Percentiles rank a stretch among this genome's conserved stretches.
Evolutionary conservation across 768 basidiomycete species (phyloP).

Genomic region (Macrolepiota fuliginosa): DNA sequence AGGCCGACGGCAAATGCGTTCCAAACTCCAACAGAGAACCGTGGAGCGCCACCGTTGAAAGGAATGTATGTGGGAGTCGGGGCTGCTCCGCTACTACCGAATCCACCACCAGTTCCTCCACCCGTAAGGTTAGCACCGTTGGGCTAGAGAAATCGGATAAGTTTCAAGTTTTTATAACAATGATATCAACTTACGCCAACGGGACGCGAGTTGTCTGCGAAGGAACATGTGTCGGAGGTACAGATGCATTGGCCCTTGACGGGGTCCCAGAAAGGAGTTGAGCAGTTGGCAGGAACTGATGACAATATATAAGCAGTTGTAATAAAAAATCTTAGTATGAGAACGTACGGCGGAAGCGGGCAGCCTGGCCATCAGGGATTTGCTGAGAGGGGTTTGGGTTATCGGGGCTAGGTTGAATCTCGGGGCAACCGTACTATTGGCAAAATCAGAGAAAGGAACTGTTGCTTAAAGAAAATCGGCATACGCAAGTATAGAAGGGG

Average conservation of each 20-base stretch:
- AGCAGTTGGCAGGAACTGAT: slow-evolving; percentile 67
- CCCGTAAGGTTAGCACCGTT: slow-evolving; percentile 16
- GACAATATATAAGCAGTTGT: background rate
- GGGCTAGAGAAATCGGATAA: slow-evolving; percentile 7
- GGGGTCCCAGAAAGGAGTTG: slow-evolving; percentile 82
- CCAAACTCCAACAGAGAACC: slow-evolving; percentile 30
- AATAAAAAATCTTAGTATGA: slow-evolving; percentile 1
- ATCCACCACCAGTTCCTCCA: slow-evolving; percentile 15
- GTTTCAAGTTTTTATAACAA: background rate
- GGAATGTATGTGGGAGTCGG: slow-evolving; percentile 37
- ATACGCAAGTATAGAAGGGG: slow-evolving; percentile 76
- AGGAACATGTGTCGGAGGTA: slow-evolving; percentile 51
- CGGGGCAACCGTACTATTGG: slow-evolving; percentile 71
- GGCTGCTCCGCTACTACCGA: slow-evolving; percentile 13
- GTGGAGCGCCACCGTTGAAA: slow-evolving; percentile 41
- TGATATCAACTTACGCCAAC: slow-evolving; percentile 15
- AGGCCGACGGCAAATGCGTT: slow-evolving; percentile 33
- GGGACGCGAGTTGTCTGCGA: slow-evolving; percentile 54
- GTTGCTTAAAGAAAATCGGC: slow-evolving; percentile 24
- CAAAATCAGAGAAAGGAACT: background rate
- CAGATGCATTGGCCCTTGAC: slow-evolving; percentile 65
- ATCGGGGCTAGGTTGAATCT: slow-evolving; percentile 44
- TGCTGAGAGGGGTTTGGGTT: slow-evolving; percentile 70
- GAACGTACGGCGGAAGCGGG: slow-evolving; percentile 55
- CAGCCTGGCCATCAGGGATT: slow-evolving; percentile 37